Evolutionary conservation across 2,329 filamentous ascomycete genomes (phyloP), one percentile per base, ranked within the genome.

Genomic region (Myriosclerotinia curreyana): DNA sequence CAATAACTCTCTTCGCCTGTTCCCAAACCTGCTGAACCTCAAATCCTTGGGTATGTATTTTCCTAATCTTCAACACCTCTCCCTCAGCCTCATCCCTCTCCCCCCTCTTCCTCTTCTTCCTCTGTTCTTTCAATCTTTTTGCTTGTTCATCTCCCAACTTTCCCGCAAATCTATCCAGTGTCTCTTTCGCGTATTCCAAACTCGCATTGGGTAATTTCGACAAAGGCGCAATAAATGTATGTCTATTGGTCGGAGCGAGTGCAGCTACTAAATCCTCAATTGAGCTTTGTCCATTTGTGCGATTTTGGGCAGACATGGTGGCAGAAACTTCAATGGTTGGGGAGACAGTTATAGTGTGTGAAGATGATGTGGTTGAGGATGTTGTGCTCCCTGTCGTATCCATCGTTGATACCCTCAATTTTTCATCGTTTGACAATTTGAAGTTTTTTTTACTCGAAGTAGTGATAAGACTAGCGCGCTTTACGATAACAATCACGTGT

Each of bases 11-110:
- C 73, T 87, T 88, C 11, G 92, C 90, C 78, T 99, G 95, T 76
- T 97, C 91, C 90, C 94, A 99, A 51, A 99, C 87, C 77, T 98
- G 94, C 25, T 88, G 86, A 14, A 90, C 88, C 71, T 90, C 90
- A 71, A 98, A 96, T 0, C 94, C 95, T 64, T 96, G 86, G 8
- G 92, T 81, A 74, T 97, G 90, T 20, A 99, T 80, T 76, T 90
- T 92, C 71, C 90, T 88, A 71, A 96, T 80, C 71, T 92, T 92
- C 68, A 97, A 74, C 1, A 89, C 79, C 42, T 76, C 76, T 40
- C 77, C 77, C 60, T 81, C 78, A 5, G 75, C 76, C 34, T 77
- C 74, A 48, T 82, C 78, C 42, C 73, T 75, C 53, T 82, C 80
- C 11, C 81, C 81, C 69, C 90, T 82, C 80, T 95, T 96, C 67